Percentiles rank a stretch among this genome's conserved stretches.
Evolutionary conservation across 306 rosid species (phyloP).

Genomic region (Sindora glabra): DNA sequence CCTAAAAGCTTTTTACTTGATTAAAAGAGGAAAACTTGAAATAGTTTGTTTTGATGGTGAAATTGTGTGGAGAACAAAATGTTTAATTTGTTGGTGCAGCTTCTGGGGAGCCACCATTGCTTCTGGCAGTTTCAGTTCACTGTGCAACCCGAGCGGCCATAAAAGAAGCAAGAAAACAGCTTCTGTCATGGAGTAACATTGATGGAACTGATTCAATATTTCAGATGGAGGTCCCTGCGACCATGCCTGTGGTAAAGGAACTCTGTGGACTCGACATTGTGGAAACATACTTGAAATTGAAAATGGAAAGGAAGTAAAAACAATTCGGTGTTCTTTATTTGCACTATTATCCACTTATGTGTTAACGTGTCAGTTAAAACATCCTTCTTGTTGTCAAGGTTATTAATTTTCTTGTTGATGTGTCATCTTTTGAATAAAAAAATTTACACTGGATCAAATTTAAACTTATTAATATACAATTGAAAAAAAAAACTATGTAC

Average conservation of each 20-base stretch:
- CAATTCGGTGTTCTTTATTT: neutral
- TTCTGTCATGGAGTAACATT: slow-evolving; percentile 46
- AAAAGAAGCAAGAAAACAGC: slow-evolving; percentile 68
- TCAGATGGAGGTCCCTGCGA: slow-evolving; percentile 78
- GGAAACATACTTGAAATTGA: slow-evolving; percentile 72
- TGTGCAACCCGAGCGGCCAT: slow-evolving; percentile 86
- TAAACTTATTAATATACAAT: too few relatives aligned
- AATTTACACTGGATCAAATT: too few relatives aligned
- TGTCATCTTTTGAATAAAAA: too few relatives aligned
- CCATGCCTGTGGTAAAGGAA: slow-evolving; percentile 79
- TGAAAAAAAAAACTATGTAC: too few relatives aligned
- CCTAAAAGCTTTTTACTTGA: neutral
- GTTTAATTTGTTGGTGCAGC: slow-evolving; percentile 41
- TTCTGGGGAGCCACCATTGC: slow-evolving; percentile 90
- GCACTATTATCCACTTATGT: too few relatives aligned
- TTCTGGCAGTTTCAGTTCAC: slow-evolving; percentile 78
- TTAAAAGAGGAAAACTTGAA: too few relatives aligned
- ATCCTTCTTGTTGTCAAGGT: too few relatives aligned
- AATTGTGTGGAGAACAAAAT: neutral
- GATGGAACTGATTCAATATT: slow-evolving; percentile 30
- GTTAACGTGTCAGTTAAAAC: too few relatives aligned
- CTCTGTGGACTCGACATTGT: slow-evolving; percentile 65
- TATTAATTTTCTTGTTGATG: too few relatives aligned
- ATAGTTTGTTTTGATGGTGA: too few relatives aligned
- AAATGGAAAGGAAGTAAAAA: slow-evolving; percentile 19